These are phyloP conservation scores for Rhizoctonia solani DNA, from an alignment of 1,284 basidiomycete species.

Conservation along the genomic window DNA sequence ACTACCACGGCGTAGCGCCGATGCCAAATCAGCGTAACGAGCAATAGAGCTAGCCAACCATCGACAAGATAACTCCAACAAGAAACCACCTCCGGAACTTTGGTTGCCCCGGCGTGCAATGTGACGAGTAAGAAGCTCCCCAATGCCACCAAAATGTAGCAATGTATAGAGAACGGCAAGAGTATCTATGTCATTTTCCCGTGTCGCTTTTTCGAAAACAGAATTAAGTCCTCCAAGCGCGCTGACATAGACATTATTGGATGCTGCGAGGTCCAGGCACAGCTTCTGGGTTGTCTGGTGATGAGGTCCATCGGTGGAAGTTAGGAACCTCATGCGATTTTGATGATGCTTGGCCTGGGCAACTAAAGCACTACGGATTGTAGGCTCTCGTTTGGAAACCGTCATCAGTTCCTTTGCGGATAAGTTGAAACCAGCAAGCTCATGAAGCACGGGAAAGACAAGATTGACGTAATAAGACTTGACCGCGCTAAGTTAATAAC, in stretches of 20 bases:
- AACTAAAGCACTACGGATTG: slow-evolving; percentile 3
- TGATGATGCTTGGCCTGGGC: slow-evolving; percentile 26
- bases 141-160: slow-evolving; percentile 26
- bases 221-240: slow-evolving; percentile 14
- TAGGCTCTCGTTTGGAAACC: slow-evolving; percentile 14
- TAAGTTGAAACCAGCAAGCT: slow-evolving; percentile 26
- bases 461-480: slow-evolving; percentile 19
- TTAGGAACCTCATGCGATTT: slow-evolving; percentile 31
- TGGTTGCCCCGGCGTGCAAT: slow-evolving; percentile 13
- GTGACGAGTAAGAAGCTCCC: slow-evolving; percentile 20
- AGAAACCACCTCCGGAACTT: not conserved
- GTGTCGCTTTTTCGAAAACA: slow-evolving; percentile 4
- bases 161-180: slow-evolving; percentile 19
- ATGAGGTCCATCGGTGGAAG: slow-evolving; percentile 21
- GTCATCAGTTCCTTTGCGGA: slow-evolving; percentile 17
- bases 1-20: slow-evolving; percentile 19
- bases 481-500: not conserved
- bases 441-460: slow-evolving; percentile 14
- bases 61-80: slow-evolving; percentile 19
- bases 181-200: not conserved
- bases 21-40: slow-evolving; percentile 17
- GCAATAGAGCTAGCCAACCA: slow-evolving; percentile 16
- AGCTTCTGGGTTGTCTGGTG: slow-evolving; percentile 23
- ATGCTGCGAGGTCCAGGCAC: slow-evolving; percentile 16
- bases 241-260: slow-evolving; percentile 9